Base-by-base conservation (phyloP, 306 rosid genomes). In the Rosa persica region DNA sequence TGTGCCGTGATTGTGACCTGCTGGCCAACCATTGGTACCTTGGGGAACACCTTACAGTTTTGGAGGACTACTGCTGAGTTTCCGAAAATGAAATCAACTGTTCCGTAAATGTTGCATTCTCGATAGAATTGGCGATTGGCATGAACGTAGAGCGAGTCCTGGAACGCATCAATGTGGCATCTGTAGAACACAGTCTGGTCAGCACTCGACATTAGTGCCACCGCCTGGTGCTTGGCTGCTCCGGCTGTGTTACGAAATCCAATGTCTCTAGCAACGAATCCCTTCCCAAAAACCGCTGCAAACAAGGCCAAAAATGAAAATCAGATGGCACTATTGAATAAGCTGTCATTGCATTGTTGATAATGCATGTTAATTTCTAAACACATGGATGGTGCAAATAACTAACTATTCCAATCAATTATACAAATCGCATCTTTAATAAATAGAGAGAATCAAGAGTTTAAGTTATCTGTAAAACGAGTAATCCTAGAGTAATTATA, bases 1-100 rank as follows among this genome's bases (percentile, higher is more conserved):
- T 93, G 96, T 57, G 97, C 97, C 39, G 96, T 91, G 80, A 93
- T 85, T 25, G 93, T 91, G 87, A 90, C 90, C 74, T 86, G 68
- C 49, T 93, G 98, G 6, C 93, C 96, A 8, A 2, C 19, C 82
- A 87, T 81, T 0, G 93, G 93, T 1, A 58, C 23, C 77, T 38
- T 89, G 0, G 98, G 88, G 6, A 85, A 23, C 40, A 93, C 85
- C 79, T 76, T 83, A 81, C 87, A 91, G 84, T 81, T 87, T 64
- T 93, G 97, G 36, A 93, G 5, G 0, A 91, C 88, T 12, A 79
- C 89, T 0, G 91, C 98, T 0, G 96, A 85, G 12, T 93, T 91
- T 0, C 98, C 98, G 16, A 93, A 93, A 61, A 93, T 91, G 87
- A 93, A 91, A 69, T 91, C 97, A 8, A 91, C 97, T 12, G 93